Conservation (phyloP, 2,329 filamentous ascomycete genomes). For the Ceratocystis alfenasii region DNA sequence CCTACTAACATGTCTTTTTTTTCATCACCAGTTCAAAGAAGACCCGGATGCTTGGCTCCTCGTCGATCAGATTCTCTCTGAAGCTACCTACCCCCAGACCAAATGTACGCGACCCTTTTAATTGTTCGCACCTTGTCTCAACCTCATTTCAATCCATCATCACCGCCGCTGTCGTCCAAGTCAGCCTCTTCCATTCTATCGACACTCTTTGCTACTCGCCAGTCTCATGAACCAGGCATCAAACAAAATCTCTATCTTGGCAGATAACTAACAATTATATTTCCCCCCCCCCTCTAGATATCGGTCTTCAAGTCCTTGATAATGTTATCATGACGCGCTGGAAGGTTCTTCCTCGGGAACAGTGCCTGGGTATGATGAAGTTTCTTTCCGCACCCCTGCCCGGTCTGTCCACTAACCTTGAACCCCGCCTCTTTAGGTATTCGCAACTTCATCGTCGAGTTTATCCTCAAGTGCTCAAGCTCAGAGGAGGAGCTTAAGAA, state of each 20-base stretch:
- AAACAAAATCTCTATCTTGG: neutral
- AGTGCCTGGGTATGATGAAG: constrained; percentile 60
- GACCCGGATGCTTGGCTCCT: constrained; percentile 96
- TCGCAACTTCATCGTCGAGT: constrained; percentile 96
- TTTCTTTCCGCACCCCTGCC: constrained; percentile 7
- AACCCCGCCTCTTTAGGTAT: constrained; percentile 51
- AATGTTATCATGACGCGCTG: constrained; percentile 98
- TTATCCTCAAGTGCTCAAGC: constrained; percentile 87
- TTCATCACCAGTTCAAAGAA: constrained; percentile 74
- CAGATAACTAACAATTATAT: constrained; percentile 10
- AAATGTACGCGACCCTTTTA: constrained; percentile 57
- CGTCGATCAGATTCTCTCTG: constrained; percentile 91
- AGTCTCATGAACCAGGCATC: neutral
- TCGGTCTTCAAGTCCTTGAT: constrained; percentile 92
- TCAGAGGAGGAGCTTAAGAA: constrained; percentile 76
- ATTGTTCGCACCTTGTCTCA: neutral
- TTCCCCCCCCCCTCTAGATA: constrained; percentile 43
- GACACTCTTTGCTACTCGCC: neutral
- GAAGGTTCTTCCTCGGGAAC: constrained; percentile 93
- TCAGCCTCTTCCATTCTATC: neutral
- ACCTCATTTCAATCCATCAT: neutral
- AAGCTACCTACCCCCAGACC: constrained; percentile 86
- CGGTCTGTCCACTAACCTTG: constrained; percentile 4
- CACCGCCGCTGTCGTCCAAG: neutral
- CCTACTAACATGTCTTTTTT: constrained; percentile 15